Evolutionary conservation across 805 yeast species (phyloP).

Genomic region (Metschnikowia amazonensis): DNA sequence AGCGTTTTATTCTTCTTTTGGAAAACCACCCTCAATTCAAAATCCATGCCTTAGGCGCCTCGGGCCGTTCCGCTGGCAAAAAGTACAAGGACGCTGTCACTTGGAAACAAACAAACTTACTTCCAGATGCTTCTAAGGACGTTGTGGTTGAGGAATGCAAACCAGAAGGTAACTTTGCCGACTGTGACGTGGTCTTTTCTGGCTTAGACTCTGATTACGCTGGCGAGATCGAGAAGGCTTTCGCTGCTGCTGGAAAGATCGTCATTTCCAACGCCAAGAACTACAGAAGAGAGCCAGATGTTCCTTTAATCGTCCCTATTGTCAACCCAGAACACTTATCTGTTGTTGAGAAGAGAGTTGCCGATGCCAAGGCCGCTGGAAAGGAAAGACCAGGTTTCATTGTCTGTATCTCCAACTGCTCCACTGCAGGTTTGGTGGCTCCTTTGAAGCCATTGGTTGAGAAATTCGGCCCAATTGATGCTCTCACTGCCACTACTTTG

Average conservation of each 20-base stretch:
- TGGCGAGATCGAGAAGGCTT: constrained; percentile 84
- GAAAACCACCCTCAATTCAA: constrained; percentile 89
- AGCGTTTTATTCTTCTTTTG: constrained; percentile 82
- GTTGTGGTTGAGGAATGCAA: constrained; percentile 75
- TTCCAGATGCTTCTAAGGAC: constrained; percentile 65
- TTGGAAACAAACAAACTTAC: constrained; percentile 88
- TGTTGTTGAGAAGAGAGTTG: constrained; percentile 57
- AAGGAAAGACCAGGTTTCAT: constrained; percentile 71
- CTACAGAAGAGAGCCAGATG: constrained; percentile 81
- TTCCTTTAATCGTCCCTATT: constrained; percentile 92
- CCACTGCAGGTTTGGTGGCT: constrained; percentile 96
- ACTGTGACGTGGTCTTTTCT: constrained; percentile 91
- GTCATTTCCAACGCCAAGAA: constrained; percentile 95
- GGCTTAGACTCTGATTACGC: constrained; percentile 93
- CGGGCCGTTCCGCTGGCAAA: constrained; percentile 90
- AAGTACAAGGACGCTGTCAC: constrained; percentile 77
- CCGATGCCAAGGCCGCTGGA: constrained; percentile 52
- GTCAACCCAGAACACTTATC: constrained; percentile 89
- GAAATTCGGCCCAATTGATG: constrained; percentile 83
- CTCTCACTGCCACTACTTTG: constrained; percentile 82
- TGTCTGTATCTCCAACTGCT: constrained; percentile 95
- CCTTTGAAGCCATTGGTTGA: constrained; percentile 94
- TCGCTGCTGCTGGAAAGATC: constrained; percentile 74
- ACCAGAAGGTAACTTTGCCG: constrained; percentile 64
- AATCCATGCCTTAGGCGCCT: constrained; percentile 83